A percentile compares a stretch with the other conserved stretches of the same genome.
Evolutionary conservation across 2,329 filamentous ascomycete species (phyloP).

Genomic region (Helicocarpus griseus): DNA sequence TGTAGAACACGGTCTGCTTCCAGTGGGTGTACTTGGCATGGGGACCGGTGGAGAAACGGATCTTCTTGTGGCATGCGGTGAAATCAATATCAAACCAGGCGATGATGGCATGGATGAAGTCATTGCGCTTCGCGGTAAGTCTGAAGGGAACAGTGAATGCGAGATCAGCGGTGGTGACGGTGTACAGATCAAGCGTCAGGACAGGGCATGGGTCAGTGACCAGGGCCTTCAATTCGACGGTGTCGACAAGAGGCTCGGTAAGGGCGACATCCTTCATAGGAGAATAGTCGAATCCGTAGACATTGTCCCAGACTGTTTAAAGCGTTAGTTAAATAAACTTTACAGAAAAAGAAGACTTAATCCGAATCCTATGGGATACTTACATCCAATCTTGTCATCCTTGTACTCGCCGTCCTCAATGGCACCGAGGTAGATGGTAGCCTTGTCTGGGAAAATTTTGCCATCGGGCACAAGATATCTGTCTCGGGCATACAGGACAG

Average conservation of each 20-base stretch:
- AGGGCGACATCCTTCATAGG: conserved; percentile 90
- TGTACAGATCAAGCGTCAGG: conserved; percentile 88
- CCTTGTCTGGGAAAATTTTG: conserved; percentile 97
- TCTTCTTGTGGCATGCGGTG: conserved; percentile 93
- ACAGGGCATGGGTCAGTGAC: conserved; percentile 83
- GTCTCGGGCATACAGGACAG: conserved; percentile 91
- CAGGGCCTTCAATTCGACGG: conserved; percentile 92
- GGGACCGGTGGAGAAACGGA: conserved; percentile 91
- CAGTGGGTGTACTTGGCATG: conserved; percentile 99
- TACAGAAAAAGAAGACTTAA: background rate
- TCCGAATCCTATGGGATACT: conserved; percentile 29
- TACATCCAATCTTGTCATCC: conserved; percentile 99
- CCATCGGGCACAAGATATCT: conserved; percentile 78
- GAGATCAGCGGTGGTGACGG: conserved; percentile 70
- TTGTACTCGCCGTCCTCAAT: conserved; percentile 99
- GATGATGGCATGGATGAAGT: conserved; percentile 93
- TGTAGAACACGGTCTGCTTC: conserved; percentile 99
- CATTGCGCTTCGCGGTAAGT: conserved; percentile 69
- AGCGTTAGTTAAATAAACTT: conserved; percentile 17
- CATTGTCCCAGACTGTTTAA: conserved; percentile 90
- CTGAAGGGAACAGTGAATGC: conserved; percentile 72
- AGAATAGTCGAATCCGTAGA: conserved; percentile 95
- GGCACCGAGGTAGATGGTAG: conserved; percentile 89
- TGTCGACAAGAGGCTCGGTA: conserved; percentile 93
- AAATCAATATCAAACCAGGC: conserved; percentile 99